Evolutionary conservation across 2,329 filamentous ascomycete genomes (phyloP).

Genomic region (Ilyonectria destructans): DNA sequence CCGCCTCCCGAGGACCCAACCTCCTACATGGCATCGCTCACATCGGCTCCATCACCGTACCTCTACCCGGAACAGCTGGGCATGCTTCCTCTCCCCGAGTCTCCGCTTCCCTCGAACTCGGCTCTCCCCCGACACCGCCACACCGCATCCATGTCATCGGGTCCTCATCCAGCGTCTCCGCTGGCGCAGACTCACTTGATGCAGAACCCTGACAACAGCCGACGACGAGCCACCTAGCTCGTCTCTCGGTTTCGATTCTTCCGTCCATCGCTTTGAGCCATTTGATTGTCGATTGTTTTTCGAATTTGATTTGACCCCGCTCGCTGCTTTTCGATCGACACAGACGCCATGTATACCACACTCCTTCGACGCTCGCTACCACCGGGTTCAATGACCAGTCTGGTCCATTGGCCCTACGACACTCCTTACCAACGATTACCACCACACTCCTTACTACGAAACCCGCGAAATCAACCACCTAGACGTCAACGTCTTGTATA

Average conservation of each 20-base stretch:
- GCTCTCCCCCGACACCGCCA: conserved; percentile 59
- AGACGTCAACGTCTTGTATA: conserved; percentile 51
- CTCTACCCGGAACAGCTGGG: conserved; percentile 60
- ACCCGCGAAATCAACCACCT: conserved; percentile 26
- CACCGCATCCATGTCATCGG: conserved; percentile 55
- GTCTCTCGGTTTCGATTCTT: conserved; percentile 41
- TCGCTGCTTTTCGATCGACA: conserved; percentile 48
- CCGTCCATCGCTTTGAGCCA: conserved; percentile 34
- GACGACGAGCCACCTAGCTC: conserved; percentile 53
- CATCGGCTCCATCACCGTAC: conserved; percentile 62
- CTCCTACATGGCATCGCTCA: conserved; percentile 55
- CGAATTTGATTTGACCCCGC: conserved; percentile 37
- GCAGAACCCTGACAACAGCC: conserved; percentile 53
- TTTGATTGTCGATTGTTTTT: conserved; percentile 39
- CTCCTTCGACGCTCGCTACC: conserved; percentile 57
- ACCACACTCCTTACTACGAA: conserved; percentile 50
- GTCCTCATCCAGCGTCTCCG: conserved; percentile 55
- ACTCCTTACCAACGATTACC: conserved; percentile 50
- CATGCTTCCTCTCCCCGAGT: conserved; percentile 64
- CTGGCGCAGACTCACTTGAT: conserved; percentile 53
- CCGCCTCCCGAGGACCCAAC: conserved; percentile 62
- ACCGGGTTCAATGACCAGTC: conserved; percentile 22
- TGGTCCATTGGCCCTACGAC: conserved; percentile 30
- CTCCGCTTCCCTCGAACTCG: conserved; percentile 57
- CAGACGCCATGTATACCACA: conserved; percentile 57